Conservation (phyloP, 2,329 filamentous ascomycete genomes). For the Beauveria pseudobassiana region DNA sequence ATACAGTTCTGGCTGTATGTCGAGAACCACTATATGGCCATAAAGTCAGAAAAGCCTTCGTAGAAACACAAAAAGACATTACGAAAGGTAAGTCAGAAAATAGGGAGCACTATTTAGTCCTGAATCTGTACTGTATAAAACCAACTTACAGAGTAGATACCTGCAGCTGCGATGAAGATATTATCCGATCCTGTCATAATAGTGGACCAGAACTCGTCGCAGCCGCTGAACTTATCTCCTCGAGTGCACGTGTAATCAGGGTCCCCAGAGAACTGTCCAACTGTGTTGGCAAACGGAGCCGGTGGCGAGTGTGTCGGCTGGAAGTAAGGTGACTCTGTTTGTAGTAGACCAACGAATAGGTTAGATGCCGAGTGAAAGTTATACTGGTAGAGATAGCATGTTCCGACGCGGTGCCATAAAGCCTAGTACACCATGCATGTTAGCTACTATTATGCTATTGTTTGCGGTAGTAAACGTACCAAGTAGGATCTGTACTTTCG, state of each 20-base stretch:
- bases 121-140: no score
- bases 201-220: conserved; percentile 19
- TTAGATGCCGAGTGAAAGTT: conserved; percentile 38
- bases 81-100: no score
- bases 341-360: conserved; percentile 52
- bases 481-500: conserved; percentile 7
- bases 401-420: conserved; percentile 30
- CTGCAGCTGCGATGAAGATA: conserved; percentile 18
- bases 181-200: conserved; percentile 14
- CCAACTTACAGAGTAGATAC: conserved; percentile 16
- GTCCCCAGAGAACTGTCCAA: conserved; percentile 1
- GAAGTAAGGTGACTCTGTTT: conserved; percentile 62
- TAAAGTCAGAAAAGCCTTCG: no score
- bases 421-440: background rate
- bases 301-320: conserved; percentile 27
- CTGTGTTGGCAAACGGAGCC: conserved; percentile 13
- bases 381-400: conserved; percentile 45
- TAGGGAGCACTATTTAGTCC: no score
- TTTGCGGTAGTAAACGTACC: background rate
- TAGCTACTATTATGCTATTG: background rate
- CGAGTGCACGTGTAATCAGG: background rate
- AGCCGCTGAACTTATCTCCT: conserved; percentile 11
- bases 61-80: no score
- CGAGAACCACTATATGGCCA: conserved; percentile 16
- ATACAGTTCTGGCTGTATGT: conserved; percentile 18